Conservation (phyloP, 2,329 filamentous ascomycete species). For the Plenodomus lindquistii region DNA sequence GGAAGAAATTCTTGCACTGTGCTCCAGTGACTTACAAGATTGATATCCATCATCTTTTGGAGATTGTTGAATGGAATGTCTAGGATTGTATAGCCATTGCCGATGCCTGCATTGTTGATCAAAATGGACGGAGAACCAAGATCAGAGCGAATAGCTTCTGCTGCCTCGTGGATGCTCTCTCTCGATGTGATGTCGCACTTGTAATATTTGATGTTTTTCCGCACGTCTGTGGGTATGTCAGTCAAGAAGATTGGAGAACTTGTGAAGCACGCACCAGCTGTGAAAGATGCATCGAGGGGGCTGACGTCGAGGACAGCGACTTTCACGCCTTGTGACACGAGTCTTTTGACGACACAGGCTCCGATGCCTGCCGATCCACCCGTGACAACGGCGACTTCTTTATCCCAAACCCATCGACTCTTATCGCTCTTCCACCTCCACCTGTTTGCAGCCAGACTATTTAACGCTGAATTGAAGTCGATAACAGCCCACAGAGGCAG, state of each 20-base stretch:
- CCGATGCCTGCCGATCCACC: slow-evolving; percentile 44
- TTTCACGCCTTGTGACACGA: slow-evolving; percentile 35
- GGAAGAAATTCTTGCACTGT: slow-evolving; percentile 44
- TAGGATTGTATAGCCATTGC: slow-evolving; percentile 38
- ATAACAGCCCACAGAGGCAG: slow-evolving; percentile 25
- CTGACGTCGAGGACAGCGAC: slow-evolving; percentile 43
- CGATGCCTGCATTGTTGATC: slow-evolving; percentile 45
- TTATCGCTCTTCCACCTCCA: slow-evolving; percentile 43
- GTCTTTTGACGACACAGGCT: slow-evolving; percentile 35
- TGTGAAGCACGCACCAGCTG: slow-evolving; percentile 24
- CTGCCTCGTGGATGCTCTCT: slow-evolving; percentile 30
- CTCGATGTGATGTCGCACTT: slow-evolving; percentile 41
- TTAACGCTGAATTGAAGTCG: slow-evolving; percentile 34
- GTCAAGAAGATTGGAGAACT: background rate
- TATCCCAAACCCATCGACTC: slow-evolving; percentile 34
- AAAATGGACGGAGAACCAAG: slow-evolving; percentile 39
- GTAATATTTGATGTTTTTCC: slow-evolving; percentile 28
- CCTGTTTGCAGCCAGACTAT: slow-evolving; percentile 43
- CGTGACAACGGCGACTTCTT: slow-evolving; percentile 43
- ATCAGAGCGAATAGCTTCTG: slow-evolving; percentile 38
- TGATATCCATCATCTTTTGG: slow-evolving; percentile 38
- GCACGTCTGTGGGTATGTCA: slow-evolving; percentile 27
- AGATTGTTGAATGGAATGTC: slow-evolving; percentile 32
- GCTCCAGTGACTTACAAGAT: slow-evolving; percentile 43
- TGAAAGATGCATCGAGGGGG: slow-evolving; percentile 33